Evolutionary conservation across 2,329 filamentous ascomycete genomes (phyloP).

Genomic region (Fusarium chuoi): DNA sequence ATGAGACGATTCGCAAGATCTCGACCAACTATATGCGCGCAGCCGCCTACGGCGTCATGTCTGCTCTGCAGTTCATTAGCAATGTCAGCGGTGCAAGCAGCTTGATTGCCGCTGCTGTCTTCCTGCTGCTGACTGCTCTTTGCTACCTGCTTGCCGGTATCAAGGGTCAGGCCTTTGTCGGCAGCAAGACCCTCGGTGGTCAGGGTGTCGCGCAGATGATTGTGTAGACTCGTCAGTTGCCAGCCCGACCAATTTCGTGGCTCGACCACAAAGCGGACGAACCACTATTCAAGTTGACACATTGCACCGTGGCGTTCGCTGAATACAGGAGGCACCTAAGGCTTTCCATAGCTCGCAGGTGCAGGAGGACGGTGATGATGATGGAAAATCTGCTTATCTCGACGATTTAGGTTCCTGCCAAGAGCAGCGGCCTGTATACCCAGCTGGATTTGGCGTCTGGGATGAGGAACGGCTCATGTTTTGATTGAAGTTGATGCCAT

Average conservation of each 20-base stretch:
- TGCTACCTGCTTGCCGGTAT: slow-evolving; percentile 85
- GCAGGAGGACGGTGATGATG: slow-evolving; percentile 2
- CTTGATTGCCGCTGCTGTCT: slow-evolving; percentile 86
- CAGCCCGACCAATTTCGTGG: background rate
- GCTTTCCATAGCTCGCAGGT: background rate
- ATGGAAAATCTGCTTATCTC: slow-evolving; percentile 31
- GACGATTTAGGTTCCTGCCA: slow-evolving; percentile 40
- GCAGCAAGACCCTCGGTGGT: slow-evolving; percentile 95
- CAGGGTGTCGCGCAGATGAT: slow-evolving; percentile 98
- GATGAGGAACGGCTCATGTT: slow-evolving; percentile 43
- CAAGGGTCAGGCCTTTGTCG: slow-evolving; percentile 87
- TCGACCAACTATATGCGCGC: slow-evolving; percentile 98
- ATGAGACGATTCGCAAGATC: slow-evolving; percentile 88
- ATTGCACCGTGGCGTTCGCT: background rate
- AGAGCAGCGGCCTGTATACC: slow-evolving; percentile 44
- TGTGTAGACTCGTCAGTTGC: slow-evolving; percentile 65
- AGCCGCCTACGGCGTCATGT: slow-evolving; percentile 84
- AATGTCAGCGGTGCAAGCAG: slow-evolving; percentile 72
- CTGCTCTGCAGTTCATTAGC: slow-evolving; percentile 85
- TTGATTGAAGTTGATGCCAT: slow-evolving; percentile 39
- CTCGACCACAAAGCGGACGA: background rate
- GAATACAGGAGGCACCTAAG: background rate
- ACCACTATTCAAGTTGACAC: background rate
- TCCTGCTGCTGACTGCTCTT: slow-evolving; percentile 78
- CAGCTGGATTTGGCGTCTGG: slow-evolving; percentile 47